Conservation (phyloP, 108 stramenopile genomes). For the Parmales sp. region DNA sequence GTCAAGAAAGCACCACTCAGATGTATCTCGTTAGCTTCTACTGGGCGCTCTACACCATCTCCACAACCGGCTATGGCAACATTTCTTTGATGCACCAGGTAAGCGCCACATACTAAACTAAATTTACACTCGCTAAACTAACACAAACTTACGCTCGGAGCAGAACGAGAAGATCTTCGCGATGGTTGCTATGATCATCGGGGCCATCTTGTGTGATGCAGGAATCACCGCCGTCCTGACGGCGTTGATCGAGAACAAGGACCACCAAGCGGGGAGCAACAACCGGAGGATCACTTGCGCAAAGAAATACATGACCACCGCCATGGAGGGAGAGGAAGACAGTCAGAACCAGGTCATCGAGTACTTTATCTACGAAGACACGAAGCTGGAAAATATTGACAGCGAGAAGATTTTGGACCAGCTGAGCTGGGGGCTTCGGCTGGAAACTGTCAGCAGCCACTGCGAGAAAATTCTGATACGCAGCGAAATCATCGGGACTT, state of each 20-base stretch:
- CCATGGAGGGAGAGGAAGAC: slow-evolving; percentile 9
- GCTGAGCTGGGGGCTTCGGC: slow-evolving; percentile 21
- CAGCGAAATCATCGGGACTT: slow-evolving; percentile 20
- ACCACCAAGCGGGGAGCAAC: slow-evolving; percentile 40
- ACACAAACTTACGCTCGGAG: too few relatives aligned
- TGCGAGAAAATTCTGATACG: slow-evolving; percentile 30
- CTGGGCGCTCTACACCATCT: slow-evolving; percentile 34
- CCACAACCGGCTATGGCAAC: slow-evolving; percentile 4
- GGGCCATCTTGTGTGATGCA: slow-evolving; percentile 51
- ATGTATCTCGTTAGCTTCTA: slow-evolving; percentile 34
- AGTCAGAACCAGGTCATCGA: slow-evolving; percentile 22
- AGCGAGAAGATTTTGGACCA: slow-evolving; percentile 22
- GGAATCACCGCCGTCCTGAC: slow-evolving; percentile 49
- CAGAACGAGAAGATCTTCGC: slow-evolving; percentile 38
- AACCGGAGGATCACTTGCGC: slow-evolving; percentile 33
- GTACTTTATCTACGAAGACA: slow-evolving; percentile 32
- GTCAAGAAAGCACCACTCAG: too few relatives aligned
- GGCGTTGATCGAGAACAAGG: slow-evolving; percentile 33
- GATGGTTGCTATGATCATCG: slow-evolving; percentile 43
- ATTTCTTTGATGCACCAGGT: background rate
- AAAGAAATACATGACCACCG: slow-evolving; percentile 31
- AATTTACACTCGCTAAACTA: too few relatives aligned
- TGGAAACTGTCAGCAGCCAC: slow-evolving; percentile 24
- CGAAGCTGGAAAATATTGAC: slow-evolving; percentile 36
- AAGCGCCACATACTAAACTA: too few relatives aligned